Conservation (phyloP, 352 stramenopile species). For the Pythium periplocum region DNA sequence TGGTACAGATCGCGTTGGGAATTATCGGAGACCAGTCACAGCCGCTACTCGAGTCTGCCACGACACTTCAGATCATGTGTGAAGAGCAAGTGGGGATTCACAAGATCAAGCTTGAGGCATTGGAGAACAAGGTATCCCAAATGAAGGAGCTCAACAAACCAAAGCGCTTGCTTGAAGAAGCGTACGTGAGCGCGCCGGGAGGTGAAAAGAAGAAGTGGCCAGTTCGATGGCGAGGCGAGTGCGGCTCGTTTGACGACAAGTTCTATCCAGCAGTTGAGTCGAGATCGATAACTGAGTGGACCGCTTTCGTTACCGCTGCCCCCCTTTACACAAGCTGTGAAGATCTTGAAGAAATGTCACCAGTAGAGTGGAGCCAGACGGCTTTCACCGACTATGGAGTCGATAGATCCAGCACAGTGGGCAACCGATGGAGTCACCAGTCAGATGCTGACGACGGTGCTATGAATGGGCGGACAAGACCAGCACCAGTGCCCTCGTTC, state of each 20-base stretch:
- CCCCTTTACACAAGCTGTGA: constrained; percentile 59
- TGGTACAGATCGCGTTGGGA: constrained; percentile 58
- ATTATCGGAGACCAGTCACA: constrained; percentile 53
- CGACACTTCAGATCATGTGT: constrained; percentile 68
- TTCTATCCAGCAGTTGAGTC: constrained; percentile 57
- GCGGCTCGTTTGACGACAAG: constrained; percentile 57
- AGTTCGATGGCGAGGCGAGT: constrained; percentile 75
- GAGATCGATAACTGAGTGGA: constrained; percentile 71
- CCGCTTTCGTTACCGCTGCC: constrained; percentile 60
- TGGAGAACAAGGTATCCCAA: constrained; percentile 61
- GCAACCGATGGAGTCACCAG: background rate
- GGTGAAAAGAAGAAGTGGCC: constrained; percentile 48
- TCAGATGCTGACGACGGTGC: constrained; percentile 1
- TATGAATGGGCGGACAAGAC: background rate
- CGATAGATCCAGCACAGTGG: too few species aligned
- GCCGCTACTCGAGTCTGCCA: constrained; percentile 61
- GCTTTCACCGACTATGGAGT: background rate
- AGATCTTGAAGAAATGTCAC: constrained; percentile 29
- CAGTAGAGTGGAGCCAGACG: constrained; percentile 2
- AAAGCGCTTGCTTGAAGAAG: constrained; percentile 28
- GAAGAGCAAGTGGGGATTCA: constrained; percentile 75
- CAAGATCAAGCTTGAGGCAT: constrained; percentile 44
- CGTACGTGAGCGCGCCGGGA: constrained; percentile 16
- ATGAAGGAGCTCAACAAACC: constrained; percentile 30
- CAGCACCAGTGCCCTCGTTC: constrained; percentile 11